These are phyloP conservation scores for Saccharomycopsis sp. DNA, from an alignment of 805 yeast genomes.

Conservation along the genomic window DNA sequence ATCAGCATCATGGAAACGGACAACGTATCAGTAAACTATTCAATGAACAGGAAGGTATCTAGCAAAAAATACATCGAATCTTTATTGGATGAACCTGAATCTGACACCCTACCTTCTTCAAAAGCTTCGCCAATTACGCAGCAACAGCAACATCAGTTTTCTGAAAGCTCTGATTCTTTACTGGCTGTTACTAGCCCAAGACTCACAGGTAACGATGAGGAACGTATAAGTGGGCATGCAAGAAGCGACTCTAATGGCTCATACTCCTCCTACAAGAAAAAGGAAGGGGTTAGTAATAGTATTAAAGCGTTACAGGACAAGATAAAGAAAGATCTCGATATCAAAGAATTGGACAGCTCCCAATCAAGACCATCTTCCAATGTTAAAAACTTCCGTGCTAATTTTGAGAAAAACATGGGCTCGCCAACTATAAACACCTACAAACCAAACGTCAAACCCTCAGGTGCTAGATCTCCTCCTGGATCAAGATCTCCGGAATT, in stretches of 20 bases:
- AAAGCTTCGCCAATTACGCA: too few species aligned
- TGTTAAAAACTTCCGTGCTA: slow-evolving; percentile 10
- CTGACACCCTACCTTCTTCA: too few species aligned
- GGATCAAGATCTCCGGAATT: slow-evolving; percentile 1
- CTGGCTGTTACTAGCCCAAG: not conserved
- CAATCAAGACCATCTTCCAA: slow-evolving; percentile 8
- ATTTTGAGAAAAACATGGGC: slow-evolving; percentile 8
- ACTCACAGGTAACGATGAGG: not conserved
- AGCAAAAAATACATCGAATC: slow-evolving; percentile 16
- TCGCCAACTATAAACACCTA: too few species aligned
- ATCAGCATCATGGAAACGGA: too few species aligned
- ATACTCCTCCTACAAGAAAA: slow-evolving; percentile 10
- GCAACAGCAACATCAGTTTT: too few species aligned
- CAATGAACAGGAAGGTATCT: slow-evolving; percentile 11
- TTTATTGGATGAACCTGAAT: slow-evolving; percentile 6
- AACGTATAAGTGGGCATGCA: not conserved
- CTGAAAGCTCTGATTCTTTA: too few species aligned
- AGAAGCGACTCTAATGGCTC: slow-evolving; percentile 5
- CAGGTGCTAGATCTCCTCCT: slow-evolving; percentile 13
- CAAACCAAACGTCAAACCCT: too few species aligned
- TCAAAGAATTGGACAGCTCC: slow-evolving; percentile 13
- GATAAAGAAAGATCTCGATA: slow-evolving; percentile 20
- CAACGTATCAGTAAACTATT: too few species aligned
- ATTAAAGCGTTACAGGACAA: slow-evolving; percentile 21
- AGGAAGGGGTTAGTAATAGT: slow-evolving; percentile 20